Evolutionary conservation across 176 grass and related monocot genomes (phyloP).

Genomic region (Paspalum vaginatum): DNA sequence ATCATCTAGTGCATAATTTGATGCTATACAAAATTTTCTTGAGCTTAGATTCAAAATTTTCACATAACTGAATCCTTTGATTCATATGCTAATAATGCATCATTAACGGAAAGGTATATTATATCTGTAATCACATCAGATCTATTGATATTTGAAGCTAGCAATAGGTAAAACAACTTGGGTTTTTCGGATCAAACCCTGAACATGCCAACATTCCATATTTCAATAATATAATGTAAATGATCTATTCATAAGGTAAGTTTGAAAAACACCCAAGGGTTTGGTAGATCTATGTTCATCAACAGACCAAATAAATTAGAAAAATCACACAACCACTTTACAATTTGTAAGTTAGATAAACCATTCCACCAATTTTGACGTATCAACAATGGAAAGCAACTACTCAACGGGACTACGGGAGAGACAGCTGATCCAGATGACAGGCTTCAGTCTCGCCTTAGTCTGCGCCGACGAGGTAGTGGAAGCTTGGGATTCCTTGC

Average conservation of each 20-base stretch:
- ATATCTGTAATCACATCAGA: background rate
- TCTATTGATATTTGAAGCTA: background rate
- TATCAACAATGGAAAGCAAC: background rate
- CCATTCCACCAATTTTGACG: background rate
- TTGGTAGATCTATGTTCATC: background rate
- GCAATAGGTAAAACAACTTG: background rate
- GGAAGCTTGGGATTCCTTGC: conserved; percentile 44
- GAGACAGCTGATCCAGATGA: background rate
- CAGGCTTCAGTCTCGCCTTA: conserved; percentile 24
- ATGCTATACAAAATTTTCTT: background rate
- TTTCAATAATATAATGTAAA: background rate
- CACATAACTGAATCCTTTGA: background rate
- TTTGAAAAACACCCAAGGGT: background rate
- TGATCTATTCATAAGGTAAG: background rate
- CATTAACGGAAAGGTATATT: background rate
- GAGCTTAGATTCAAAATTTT: background rate
- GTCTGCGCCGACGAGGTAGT: background rate
- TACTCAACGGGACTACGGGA: background rate
- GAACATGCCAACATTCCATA: background rate
- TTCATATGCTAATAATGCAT: conserved; percentile 9
- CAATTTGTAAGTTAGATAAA: background rate
- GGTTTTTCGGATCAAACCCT: background rate
- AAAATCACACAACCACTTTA: background rate
- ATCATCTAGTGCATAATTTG: background rate
- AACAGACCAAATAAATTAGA: background rate